Evolutionary conservation across 2,329 filamentous ascomycete species (phyloP), one percentile per base, ranked within the genome.

Genomic region (Aaosphaeria pasadenensis): DNA sequence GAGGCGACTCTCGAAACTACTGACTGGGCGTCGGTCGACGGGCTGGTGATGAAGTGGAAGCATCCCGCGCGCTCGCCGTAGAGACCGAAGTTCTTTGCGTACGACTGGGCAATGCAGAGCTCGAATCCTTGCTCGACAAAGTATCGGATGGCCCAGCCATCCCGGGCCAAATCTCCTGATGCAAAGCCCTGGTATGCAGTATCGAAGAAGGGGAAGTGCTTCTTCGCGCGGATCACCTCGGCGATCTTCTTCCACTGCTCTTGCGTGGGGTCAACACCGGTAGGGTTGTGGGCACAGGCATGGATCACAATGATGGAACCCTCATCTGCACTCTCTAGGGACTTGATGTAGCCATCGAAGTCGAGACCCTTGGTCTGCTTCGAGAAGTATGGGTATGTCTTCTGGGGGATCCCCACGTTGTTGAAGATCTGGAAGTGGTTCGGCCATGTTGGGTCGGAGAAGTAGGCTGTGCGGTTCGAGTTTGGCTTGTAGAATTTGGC

Each of bases 351-450:
- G 74, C 91, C 92, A 51, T 88, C 84, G 65, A 96, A 91, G 74
- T 97, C 91, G 45, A 99, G 85, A 43, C 90, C 91, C 70, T 90
- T 91, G 57, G 91, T 96, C 68, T 88, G 71, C 70, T 89, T 84
- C 71, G 85, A 86, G 77, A 96, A 99, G 80, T 99, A 99, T 43
- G 92, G 94, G 77, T 99, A 99, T 57, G 83, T 83, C 59, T 86
- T 86, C 62, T 90, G 83, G 32, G 83, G 76, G 30, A 97, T 78
- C 60, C 82, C 80, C 66, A 96, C 91, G 69, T 97, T 97, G 73
- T 79, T 83, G 78, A 99, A 96, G 79, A 99, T 96, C 74, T 97
- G 94, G 77, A 95, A 86, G 84, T 99, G 94, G 78, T 99, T 99
- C 59, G 88, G 91, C 94, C 94, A 99, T 53, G 94, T 99, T 45